phyloP scores from a whole-genome alignment of 2,329 filamentous ascomycete genomes.

The Fusarium drepaniforme region DNA sequence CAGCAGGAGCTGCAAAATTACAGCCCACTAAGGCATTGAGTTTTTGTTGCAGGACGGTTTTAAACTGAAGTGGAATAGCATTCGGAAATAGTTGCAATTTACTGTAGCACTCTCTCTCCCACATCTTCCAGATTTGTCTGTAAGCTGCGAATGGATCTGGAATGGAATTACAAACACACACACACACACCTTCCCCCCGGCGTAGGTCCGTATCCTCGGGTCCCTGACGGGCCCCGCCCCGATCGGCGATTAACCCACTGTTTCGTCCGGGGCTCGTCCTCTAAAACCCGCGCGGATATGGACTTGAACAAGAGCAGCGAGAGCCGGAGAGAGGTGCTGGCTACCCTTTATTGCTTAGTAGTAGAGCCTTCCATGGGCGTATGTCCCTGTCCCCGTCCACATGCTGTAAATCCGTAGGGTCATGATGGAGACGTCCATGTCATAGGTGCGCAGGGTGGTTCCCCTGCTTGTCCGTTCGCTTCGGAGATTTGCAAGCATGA shows the following conservation, averaged over 20 bases:
- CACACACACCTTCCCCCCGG: not conserved
- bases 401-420: not conserved
- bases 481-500: conserved; percentile 46
- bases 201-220: conserved; percentile 25
- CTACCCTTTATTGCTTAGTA: conserved; percentile 14
- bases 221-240: conserved; percentile 25
- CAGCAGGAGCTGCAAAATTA: conserved; percentile 5
- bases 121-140: not conserved
- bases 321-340: not conserved
- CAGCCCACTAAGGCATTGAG: not conserved
- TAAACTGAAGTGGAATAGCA: not conserved
- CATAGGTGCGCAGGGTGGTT: not conserved
- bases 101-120: not conserved
- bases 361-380: conserved; percentile 3
- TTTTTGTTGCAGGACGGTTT: not conserved
- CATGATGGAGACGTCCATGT: not conserved
- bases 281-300: conserved; percentile 37
- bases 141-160: not conserved
- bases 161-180: not conserved
- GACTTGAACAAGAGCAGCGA: not conserved
- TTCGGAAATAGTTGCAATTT: not conserved
- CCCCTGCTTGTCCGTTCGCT: conserved; percentile 1
- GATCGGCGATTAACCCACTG: conserved; percentile 39
- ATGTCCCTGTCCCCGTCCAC: not conserved
- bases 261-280: conserved; percentile 33